Conservation (phyloP, 129 eudicot species). For the Flaveria robusta region DNA sequence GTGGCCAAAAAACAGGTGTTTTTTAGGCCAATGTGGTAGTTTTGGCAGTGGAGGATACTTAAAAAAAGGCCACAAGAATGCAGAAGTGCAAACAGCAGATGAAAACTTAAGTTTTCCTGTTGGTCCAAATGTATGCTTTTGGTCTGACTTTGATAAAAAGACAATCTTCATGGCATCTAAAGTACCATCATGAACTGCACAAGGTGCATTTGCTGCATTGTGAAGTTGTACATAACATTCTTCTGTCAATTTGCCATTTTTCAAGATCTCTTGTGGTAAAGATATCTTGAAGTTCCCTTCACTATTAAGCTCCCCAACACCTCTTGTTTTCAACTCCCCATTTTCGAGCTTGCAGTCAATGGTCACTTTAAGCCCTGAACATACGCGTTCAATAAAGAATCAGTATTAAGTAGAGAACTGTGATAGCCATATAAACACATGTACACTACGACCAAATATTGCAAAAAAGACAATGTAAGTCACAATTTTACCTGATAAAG, state of each 20-base stretch:
- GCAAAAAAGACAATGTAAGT: conserved; percentile 38
- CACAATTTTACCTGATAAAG: conserved; percentile 60
- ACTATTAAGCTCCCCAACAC: conserved; percentile 60
- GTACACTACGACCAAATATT: not conserved
- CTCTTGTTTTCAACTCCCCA: conserved; percentile 56
- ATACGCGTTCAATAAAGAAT: not conserved
- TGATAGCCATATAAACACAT: too few relatives aligned
- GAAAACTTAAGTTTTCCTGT: conserved; percentile 65
- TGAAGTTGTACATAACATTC: conserved; percentile 87
- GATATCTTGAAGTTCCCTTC: conserved; percentile 73
- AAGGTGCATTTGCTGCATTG: conserved; percentile 62
- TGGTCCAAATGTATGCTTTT: conserved; percentile 60
- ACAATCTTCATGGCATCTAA: conserved; percentile 53
- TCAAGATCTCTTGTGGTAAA: conserved; percentile 56
- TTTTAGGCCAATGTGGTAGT: conserved; percentile 41
- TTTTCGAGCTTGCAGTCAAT: conserved; percentile 65
- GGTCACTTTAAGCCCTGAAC: conserved; percentile 70
- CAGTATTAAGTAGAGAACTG: too few relatives aligned
- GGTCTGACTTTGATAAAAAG: conserved; percentile 36
- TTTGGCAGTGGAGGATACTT: conserved; percentile 67
- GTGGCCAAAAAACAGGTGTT: conserved; percentile 36
- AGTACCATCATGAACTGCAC: conserved; percentile 59
- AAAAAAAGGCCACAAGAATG: conserved; percentile 63
- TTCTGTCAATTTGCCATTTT: conserved; percentile 61
- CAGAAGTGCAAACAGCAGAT: conserved; percentile 64